Percentiles rank a stretch among this genome's conserved stretches.
Conservation (phyloP, 1,139 yeast species). For the Blastobotrys serpentis region DNA sequence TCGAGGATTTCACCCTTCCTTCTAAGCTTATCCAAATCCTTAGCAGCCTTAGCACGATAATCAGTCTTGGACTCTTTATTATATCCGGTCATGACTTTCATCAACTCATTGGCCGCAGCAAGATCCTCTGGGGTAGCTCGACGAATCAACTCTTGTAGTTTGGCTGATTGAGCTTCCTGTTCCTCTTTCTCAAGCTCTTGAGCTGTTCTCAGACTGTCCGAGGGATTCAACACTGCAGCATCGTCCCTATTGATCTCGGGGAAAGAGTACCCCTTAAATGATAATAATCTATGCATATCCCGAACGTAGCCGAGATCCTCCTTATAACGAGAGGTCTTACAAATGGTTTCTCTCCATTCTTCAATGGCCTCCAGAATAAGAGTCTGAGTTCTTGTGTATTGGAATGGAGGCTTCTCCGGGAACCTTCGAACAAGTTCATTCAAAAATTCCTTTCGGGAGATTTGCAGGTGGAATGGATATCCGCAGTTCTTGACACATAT, state of each 20-base stretch:
- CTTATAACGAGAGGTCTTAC: conserved; percentile 84
- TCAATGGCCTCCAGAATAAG: conserved; percentile 86
- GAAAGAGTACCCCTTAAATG: conserved; percentile 85
- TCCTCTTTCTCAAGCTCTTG: conserved; percentile 93
- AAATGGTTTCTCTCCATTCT: conserved; percentile 96
- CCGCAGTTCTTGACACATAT: conserved; percentile 96
- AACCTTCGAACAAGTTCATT: conserved; percentile 90
- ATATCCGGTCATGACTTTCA: conserved; percentile 98
- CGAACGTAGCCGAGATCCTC: conserved; percentile 89
- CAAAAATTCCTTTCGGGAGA: conserved; percentile 89
- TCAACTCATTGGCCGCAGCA: conserved; percentile 91
- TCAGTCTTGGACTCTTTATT: conserved; percentile 61
- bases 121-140: conserved; percentile 95
- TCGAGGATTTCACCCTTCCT: conserved; percentile 88
- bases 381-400: conserved; percentile 80
- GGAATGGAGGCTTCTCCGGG: conserved; percentile 91
- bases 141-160: conserved; percentile 90
- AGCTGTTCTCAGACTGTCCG: conserved; percentile 81
- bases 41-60: conserved; percentile 75
- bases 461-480: conserved; percentile 92
- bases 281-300: conserved; percentile 90
- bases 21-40: conserved; percentile 79
- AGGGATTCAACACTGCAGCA: conserved; percentile 90
- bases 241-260: conserved; percentile 91
- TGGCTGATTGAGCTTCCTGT: conserved; percentile 88